A percentile compares a stretch with the other conserved stretches of the same genome.
phyloP scores from a whole-genome alignment of 768 basidiomycete species.

The Boletus barrowsii region DNA sequence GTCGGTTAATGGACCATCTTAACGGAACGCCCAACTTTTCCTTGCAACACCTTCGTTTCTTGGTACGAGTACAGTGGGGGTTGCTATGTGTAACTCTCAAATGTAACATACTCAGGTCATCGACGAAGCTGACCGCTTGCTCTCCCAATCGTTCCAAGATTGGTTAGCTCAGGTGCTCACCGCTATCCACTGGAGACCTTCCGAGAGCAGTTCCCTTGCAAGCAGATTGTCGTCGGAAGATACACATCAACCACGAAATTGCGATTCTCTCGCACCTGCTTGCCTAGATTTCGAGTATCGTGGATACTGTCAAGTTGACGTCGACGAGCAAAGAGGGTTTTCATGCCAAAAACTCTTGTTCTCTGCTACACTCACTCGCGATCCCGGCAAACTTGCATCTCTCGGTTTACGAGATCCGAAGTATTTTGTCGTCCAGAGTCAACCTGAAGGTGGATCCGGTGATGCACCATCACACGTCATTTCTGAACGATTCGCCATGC shows the following conservation, averaged over 20 bases:
- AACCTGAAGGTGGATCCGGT: slow-evolving; percentile 33
- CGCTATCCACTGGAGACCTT: slow-evolving; percentile 54
- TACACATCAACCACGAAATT: background rate
- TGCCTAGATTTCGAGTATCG: slow-evolving; percentile 36
- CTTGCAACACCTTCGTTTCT: slow-evolving; percentile 90
- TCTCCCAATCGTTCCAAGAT: slow-evolving; percentile 94
- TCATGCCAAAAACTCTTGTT: slow-evolving; percentile 95
- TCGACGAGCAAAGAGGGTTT: slow-evolving; percentile 53
- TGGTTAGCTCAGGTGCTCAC: slow-evolving; percentile 84
- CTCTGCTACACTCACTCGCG: slow-evolving; percentile 91
- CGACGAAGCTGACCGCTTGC: slow-evolving; percentile 95
- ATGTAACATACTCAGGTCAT: slow-evolving; percentile 61
- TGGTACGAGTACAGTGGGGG: slow-evolving; percentile 50
- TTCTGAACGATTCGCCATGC: slow-evolving; percentile 81
- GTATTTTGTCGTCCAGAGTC: slow-evolving; percentile 81
- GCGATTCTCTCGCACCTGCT: slow-evolving; percentile 59
- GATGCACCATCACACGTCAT: slow-evolving; percentile 49
- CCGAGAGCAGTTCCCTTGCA: background rate
- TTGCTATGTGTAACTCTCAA: background rate
- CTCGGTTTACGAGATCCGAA: slow-evolving; percentile 75
- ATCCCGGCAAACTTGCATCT: slow-evolving; percentile 89
- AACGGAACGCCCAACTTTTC: slow-evolving; percentile 86
- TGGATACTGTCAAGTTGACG: slow-evolving; percentile 40
- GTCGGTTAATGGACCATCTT: slow-evolving; percentile 91
- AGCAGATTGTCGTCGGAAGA: slow-evolving; percentile 5